Evolutionary conservation across 805 yeast genomes (phyloP).

Genomic region (Lipomyces yamadae): DNA sequence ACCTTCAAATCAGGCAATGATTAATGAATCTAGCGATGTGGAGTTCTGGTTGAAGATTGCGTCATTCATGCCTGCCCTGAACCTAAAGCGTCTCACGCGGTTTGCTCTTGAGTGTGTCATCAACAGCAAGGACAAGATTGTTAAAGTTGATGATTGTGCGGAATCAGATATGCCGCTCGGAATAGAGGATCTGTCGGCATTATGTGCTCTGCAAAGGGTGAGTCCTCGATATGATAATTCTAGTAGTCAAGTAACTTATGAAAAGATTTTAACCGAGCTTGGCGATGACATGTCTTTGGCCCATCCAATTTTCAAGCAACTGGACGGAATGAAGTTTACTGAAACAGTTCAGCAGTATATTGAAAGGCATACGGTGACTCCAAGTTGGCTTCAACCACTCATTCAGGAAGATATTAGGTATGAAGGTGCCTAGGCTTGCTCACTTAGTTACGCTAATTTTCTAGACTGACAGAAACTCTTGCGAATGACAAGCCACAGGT

Average conservation of each 20-base stretch:
- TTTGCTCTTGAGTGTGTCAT: slow-evolving; percentile 32
- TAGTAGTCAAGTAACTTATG: neutral
- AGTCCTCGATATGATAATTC: neutral
- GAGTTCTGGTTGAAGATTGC: slow-evolving; percentile 37
- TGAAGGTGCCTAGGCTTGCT: neutral
- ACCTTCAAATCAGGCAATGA: slow-evolving; percentile 53
- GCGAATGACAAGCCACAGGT: slow-evolving; percentile 9
- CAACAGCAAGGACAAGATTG: slow-evolving; percentile 1
- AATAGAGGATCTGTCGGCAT: slow-evolving; percentile 29
- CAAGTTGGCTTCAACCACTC: slow-evolving; percentile 23
- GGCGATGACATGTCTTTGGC: slow-evolving; percentile 25
- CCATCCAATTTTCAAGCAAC: slow-evolving; percentile 18
- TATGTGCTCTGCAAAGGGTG: slow-evolving; percentile 21
- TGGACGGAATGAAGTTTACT: slow-evolving; percentile 10
- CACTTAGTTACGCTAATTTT: neutral
- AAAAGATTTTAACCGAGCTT: slow-evolving; percentile 11
- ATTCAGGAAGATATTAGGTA: slow-evolving; percentile 7
- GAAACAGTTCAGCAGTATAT: slow-evolving; percentile 19
- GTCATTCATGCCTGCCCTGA: slow-evolving; percentile 31
- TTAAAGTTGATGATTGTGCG: slow-evolving; percentile 13
- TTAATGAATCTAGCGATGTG: slow-evolving; percentile 56
- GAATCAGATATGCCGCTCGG: slow-evolving; percentile 19
- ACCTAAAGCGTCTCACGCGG: slow-evolving; percentile 23
- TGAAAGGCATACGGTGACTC: slow-evolving; percentile 15
- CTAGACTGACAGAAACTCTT: slow-evolving; percentile 11